Conservation (phyloP, 345 rosid species). For the Firmiana major region DNA sequence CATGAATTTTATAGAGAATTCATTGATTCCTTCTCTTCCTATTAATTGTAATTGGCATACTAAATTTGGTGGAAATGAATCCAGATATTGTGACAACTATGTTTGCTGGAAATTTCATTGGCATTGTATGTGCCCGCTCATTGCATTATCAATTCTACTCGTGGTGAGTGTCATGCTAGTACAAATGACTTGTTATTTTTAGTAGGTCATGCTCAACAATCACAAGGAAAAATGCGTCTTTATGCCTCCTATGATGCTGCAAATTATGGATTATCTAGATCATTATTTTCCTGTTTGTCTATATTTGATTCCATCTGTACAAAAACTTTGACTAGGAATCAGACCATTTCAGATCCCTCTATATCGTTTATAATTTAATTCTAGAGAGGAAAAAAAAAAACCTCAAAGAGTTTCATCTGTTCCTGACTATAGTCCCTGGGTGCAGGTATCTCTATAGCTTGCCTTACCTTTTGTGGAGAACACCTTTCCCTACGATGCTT, state of each 20-base stretch:
- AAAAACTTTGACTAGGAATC: background rate
- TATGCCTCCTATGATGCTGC: background rate
- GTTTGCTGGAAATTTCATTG: slow-evolving; percentile 88
- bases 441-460: slow-evolving; percentile 85
- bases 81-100: slow-evolving; percentile 71
- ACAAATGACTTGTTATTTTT: background rate
- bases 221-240: background rate
- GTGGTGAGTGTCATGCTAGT: slow-evolving; percentile 44
- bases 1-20: background rate
- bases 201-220: background rate
- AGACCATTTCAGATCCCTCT: background rate
- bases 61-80: slow-evolving; percentile 20
- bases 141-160: slow-evolving; percentile 97
- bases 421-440: background rate
- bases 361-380: background rate
- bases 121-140: slow-evolving; percentile 85
- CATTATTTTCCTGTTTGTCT: background rate
- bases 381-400: background rate
- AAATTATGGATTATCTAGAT: background rate
- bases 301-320: background rate
- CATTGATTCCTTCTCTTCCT: background rate
- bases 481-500: slow-evolving; percentile 55
- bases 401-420: background rate
- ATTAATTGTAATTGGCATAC: slow-evolving; percentile 18
- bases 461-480: slow-evolving; percentile 82